Base-by-base conservation (phyloP, 257 asterid species). In the Verbena officinalis region DNA sequence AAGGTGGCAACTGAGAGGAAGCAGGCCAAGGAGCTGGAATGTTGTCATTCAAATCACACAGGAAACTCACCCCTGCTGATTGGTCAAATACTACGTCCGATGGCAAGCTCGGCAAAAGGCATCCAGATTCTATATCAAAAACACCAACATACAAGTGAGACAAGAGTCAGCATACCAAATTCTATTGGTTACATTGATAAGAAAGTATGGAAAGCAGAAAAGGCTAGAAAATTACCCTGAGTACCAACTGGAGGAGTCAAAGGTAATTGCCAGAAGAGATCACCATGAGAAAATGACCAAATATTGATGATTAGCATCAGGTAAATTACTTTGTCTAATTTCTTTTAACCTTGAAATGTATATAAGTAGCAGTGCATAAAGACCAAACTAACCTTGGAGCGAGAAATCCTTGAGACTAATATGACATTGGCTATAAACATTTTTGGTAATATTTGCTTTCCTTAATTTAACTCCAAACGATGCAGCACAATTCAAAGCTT, bases 1-100 rank as follows among this genome's bases (percentile, higher is more conserved):
- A 86, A 78, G 85, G 62, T 11, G 78, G 87, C 60, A 85, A 65
- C 71, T 79, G 91, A 56, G 89, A 49, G 24, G 81, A 46, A 55
- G 90, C 75, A 62, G 97, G 99, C 99, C 99, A 94, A 27, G 96
- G 99, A 58, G 99, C 97, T 14, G 96, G 98, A 77, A 94, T 90
- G 68, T 94, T 90, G 68, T 94, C 99, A 17, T 94, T 94, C 79
- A 94, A 83, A 75, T 94, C 99, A 55, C 99, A 94, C 16, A 86
- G 83, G 66, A 94, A 94, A 75, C 97, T 85, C 63, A 90, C 78
- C 63, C 96, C 99, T 1, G 86, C 23, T 17, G 86, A 68, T 61
- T 58, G 73, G 75, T 94, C 99, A 36, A 94, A 81, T 33, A 83
- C 79, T 22, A 86, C 90, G 52, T 94, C 99, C 11, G 99, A 83